phyloP scores from a whole-genome alignment of 768 basidiomycete genomes.

The Leucosporidium scottii region DNA sequence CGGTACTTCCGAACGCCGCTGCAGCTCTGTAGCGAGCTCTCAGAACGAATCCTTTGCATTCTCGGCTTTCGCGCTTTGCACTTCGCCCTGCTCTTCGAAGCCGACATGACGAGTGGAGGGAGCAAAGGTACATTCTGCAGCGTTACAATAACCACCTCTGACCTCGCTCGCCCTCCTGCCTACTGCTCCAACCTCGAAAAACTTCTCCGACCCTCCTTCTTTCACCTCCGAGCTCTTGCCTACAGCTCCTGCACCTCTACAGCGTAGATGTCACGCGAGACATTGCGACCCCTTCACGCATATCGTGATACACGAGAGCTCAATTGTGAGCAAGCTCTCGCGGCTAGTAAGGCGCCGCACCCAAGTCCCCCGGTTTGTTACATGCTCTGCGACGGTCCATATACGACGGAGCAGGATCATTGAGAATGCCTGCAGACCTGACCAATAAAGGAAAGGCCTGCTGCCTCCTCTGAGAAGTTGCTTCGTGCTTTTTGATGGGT shows the following conservation, averaged over 20 bases:
- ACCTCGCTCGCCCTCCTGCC: not conserved
- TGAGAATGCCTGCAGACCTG: no score
- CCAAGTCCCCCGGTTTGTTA: not conserved
- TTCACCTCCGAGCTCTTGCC: not conserved
- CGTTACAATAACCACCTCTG: not conserved
- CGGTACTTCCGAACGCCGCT: no score
- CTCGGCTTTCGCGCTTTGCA: not conserved
- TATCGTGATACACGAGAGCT: not conserved
- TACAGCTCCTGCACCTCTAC: not conserved
- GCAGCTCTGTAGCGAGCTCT: no score
- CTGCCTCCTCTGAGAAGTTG: no score
- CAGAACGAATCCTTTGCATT: no score
- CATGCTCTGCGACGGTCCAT: no score
- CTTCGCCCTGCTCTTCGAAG: not conserved
- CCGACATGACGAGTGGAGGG: not conserved
- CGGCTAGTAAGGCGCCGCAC: not conserved
- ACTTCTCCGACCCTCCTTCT: not conserved
- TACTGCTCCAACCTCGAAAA: not conserved
- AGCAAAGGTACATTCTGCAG: not conserved
- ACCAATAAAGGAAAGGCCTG: no score
- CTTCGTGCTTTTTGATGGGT: no score
- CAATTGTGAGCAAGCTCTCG: no score
- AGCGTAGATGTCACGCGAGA: not conserved
- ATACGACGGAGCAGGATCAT: no score
- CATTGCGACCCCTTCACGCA: slow-evolving; percentile 1